Evolutionary conservation across 805 yeast genomes (phyloP), one percentile per base, ranked within the genome.

Genomic region (Saccharomyces paradoxus): DNA sequence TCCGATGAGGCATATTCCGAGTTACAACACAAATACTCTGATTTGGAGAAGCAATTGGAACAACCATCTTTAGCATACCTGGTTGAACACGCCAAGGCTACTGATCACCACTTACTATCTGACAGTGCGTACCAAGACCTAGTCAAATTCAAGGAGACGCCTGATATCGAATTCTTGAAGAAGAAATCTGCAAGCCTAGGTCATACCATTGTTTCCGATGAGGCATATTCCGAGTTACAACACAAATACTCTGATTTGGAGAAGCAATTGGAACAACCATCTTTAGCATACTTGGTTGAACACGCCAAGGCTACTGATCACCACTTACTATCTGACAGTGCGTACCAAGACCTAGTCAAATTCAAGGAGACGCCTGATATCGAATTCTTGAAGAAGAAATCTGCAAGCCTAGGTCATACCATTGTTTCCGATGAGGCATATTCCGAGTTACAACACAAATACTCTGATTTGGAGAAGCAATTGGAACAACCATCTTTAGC

Each of bases 381-480:
- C 4, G 72, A 67, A 0, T 70, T 65, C 41, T 56, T 78, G 26
- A 65, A 65, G 37, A 68, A 68, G 29, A 68, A 68, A 51, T 74
- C 78, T 1, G 60, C 58, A 3, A 49, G 44, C 9, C 54, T 59
- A 14, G 71, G 65, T 8, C 41, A 37, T 22, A 37, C 41, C 1
- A 6, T 37, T 1, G 41, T 37, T 3, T 37, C 41, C 22, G n/a
- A 17, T 17, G 41, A 37, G 41, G n/a, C 6, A 14, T 32, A 32
- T 14, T 13, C 41, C 4, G n/a, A 4, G 2, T 12, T 31, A 31
- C 37, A 31, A 12, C 10, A 10, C 41, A 14, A 48, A 48, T 51
- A 51, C n/a, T n/a, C 41, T 37, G 49, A 49, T 4, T 50, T 51
- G 3, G 44, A 64, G 22, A 44, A 56, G 5, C 13, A 47, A 1